phyloP scores from a whole-genome alignment of 1,284 basidiomycete genomes.

The Filobasidium uniguttulatum region DNA sequence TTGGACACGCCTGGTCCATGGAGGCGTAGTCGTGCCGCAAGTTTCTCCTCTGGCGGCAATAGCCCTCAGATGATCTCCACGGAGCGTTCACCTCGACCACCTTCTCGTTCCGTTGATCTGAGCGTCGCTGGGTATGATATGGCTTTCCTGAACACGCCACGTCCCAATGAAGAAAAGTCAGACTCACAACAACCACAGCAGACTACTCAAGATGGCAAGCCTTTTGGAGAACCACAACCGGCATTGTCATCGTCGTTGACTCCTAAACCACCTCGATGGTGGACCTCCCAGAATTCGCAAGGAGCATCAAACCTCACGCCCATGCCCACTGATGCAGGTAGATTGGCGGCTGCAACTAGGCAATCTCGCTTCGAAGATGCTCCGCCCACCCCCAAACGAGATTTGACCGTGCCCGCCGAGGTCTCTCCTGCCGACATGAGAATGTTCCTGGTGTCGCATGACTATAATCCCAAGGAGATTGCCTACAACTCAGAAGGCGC shows the following conservation, averaged over 20 bases:
- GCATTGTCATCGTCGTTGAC: too few relatives aligned
- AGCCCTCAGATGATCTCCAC: constrained; percentile 21
- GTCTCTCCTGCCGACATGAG: constrained; percentile 19
- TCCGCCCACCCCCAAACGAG: background rate
- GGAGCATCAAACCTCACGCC: background rate
- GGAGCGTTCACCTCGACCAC: constrained; percentile 25
- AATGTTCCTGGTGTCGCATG: constrained; percentile 34
- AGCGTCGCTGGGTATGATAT: constrained; percentile 25
- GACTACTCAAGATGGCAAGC: background rate
- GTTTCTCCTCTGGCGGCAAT: constrained; percentile 23
- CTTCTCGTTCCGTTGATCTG: constrained; percentile 30
- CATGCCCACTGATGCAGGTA: background rate
- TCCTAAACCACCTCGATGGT: background rate
- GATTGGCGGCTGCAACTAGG: too few relatives aligned
- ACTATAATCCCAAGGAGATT: constrained; percentile 56
- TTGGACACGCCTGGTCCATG: constrained; percentile 1
- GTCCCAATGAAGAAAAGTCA: constrained; percentile 1
- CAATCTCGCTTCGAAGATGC: background rate
- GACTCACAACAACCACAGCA: background rate
- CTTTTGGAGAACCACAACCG: background rate
- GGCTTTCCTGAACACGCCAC: constrained; percentile 13
- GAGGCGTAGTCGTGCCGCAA: constrained; percentile 18
- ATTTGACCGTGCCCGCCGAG: background rate
- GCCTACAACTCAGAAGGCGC: constrained; percentile 79
- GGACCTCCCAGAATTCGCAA: background rate